These are phyloP conservation scores for Phaeodactylum tricornutum DNA, from an alignment of 108 stramenopile genomes.

Conservation along the genomic window DNA sequence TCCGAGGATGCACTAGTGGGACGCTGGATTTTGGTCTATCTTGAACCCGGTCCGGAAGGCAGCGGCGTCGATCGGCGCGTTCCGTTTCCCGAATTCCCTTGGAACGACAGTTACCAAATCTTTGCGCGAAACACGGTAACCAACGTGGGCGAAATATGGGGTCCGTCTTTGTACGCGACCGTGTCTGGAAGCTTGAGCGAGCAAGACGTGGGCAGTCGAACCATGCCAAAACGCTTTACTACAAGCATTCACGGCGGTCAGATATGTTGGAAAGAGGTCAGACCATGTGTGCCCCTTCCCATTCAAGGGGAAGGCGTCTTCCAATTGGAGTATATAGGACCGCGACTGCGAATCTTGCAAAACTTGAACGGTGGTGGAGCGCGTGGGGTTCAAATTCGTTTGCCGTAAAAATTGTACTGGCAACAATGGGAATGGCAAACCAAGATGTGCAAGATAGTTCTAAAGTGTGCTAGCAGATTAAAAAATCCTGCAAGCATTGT, in stretches of 20 bases:
- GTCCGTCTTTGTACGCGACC: constrained; percentile 20
- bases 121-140: constrained; percentile 14
- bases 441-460: too few species aligned
- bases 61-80: constrained; percentile 39
- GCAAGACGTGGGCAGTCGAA: constrained; percentile 1
- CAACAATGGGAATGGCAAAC: too few species aligned
- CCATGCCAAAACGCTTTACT: constrained; percentile 16
- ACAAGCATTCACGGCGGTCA: constrained; percentile 27
- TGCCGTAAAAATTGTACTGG: constrained; percentile 1
- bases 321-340: constrained; percentile 37
- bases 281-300: constrained; percentile 23
- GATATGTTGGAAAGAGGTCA: constrained; percentile 10
- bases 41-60: constrained; percentile 37
- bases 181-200: constrained; percentile 28
- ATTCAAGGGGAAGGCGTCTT: constrained; percentile 37
- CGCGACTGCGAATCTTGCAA: constrained; percentile 35
- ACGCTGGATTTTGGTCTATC: constrained; percentile 29
- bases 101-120: constrained; percentile 34
- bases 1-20: constrained; percentile 13
- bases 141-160: constrained; percentile 34
- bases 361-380: constrained; percentile 52
- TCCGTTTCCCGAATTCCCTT: constrained; percentile 41
- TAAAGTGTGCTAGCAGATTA: too few species aligned
- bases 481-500: too few species aligned
- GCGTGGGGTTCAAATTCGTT: constrained; percentile 35